Evolutionary conservation across 2,329 filamentous ascomycete species (phyloP).

Genomic region (Zarea fungicola): DNA sequence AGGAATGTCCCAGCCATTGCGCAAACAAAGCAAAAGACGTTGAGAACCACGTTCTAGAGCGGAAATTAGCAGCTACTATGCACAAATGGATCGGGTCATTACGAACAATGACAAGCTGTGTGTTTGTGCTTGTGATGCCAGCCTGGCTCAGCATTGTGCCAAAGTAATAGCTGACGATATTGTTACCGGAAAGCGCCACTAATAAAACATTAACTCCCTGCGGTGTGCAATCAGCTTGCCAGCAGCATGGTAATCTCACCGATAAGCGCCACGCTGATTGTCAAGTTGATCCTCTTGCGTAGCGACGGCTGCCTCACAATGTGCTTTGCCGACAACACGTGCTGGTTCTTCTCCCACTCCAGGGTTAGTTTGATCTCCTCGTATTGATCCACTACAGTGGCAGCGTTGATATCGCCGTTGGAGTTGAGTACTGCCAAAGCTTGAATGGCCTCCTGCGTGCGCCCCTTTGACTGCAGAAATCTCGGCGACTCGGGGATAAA

Average conservation of each 20-base stretch:
- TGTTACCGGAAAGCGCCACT: too few relatives aligned
- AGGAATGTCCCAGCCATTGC: slow-evolving; percentile 29
- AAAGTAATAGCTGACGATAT: background rate
- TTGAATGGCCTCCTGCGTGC: slow-evolving; percentile 30
- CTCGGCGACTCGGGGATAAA: slow-evolving; percentile 39
- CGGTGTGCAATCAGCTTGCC: too few relatives aligned
- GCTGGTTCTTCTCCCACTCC: background rate
- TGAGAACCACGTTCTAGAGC: slow-evolving; percentile 27
- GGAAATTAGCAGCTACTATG: slow-evolving; percentile 22
- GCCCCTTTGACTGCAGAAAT: slow-evolving; percentile 34
- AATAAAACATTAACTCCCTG: too few relatives aligned
- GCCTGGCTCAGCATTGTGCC: background rate
- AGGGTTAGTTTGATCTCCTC: background rate
- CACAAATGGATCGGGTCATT: too few relatives aligned
- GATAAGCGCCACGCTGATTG: too few relatives aligned
- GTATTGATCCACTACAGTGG: background rate
- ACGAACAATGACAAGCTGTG: too few relatives aligned
- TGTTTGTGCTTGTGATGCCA: background rate
- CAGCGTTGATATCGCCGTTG: background rate
- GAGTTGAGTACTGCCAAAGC: slow-evolving; percentile 17
- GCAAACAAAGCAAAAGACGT: slow-evolving; percentile 30
- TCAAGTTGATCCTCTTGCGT: background rate
- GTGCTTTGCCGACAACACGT: background rate
- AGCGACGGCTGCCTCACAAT: background rate
- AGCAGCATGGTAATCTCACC: too few relatives aligned